Conservation (phyloP, 179 eudicot species). For the Beta macrorhiza region DNA sequence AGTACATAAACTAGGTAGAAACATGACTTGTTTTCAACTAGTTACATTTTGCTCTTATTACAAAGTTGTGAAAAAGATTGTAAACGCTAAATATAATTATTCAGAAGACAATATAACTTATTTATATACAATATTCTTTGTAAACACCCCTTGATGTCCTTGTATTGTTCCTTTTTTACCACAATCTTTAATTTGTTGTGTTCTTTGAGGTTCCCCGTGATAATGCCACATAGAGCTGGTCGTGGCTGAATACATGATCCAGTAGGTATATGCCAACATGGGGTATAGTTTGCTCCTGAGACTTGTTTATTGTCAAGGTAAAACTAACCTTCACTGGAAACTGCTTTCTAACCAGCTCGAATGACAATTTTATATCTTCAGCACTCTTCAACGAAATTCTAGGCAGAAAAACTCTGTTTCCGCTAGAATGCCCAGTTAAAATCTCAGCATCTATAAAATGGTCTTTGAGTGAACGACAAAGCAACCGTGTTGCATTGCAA, state of each 20-base stretch:
- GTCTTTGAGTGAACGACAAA: too few species aligned
- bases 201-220: background rate
- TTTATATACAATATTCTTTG: background rate
- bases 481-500: too few species aligned
- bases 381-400: background rate
- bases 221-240: background rate
- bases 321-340: background rate
- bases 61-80: too few species aligned
- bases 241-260: background rate
- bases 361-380: background rate
- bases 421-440: too few species aligned
- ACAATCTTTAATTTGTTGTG: background rate
- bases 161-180: background rate
- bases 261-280: constrained; percentile 6
- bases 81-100: too few species aligned
- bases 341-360: constrained; percentile 1
- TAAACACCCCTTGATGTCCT: background rate
- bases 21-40: too few species aligned
- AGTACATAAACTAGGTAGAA: too few species aligned
- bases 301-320: background rate
- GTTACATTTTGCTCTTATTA: too few species aligned
- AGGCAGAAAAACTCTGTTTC: too few species aligned
- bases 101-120: background rate
- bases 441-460: too few species aligned
- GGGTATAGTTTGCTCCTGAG: constrained; percentile 4